Percentiles rank a stretch among this genome's conserved stretches.
These are phyloP conservation scores for Rubia tinctorum DNA, from an alignment of 305 asterid genomes.

Conservation along the genomic window DNA sequence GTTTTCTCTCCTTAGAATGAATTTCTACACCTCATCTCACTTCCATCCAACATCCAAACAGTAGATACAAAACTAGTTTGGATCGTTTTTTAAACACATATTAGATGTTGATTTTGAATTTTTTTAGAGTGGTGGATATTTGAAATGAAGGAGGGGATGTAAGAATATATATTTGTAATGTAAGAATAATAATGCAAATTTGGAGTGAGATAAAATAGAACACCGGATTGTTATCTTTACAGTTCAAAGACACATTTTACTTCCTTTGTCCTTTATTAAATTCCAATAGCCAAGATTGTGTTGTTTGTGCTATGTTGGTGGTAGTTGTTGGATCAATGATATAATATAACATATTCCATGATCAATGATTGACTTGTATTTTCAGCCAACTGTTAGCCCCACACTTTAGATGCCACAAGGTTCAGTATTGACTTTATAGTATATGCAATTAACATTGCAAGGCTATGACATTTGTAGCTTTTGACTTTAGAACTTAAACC, in stretches of 20 bases:
- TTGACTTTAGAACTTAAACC: background rate
- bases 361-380: background rate
- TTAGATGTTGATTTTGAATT: no score
- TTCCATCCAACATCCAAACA: background rate
- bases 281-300: background rate
- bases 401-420: background rate
- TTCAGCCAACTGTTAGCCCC: background rate
- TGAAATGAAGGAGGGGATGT: no score
- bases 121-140: no score
- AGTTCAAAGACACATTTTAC: background rate
- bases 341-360: background rate
- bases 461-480: background rate
- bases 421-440: background rate
- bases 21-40: background rate
- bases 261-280: background rate
- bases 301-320: background rate
- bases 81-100: no score
- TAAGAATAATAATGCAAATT: no score
- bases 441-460: background rate
- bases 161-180: no score
- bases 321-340: background rate
- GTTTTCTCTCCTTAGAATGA: background rate
- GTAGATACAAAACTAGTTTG: no score
- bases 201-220: no score
- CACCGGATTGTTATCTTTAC: background rate